Evolutionary conservation across 176 grass and related monocot species (phyloP).

Genomic region (Rhipidocladum racemiflorum): DNA sequence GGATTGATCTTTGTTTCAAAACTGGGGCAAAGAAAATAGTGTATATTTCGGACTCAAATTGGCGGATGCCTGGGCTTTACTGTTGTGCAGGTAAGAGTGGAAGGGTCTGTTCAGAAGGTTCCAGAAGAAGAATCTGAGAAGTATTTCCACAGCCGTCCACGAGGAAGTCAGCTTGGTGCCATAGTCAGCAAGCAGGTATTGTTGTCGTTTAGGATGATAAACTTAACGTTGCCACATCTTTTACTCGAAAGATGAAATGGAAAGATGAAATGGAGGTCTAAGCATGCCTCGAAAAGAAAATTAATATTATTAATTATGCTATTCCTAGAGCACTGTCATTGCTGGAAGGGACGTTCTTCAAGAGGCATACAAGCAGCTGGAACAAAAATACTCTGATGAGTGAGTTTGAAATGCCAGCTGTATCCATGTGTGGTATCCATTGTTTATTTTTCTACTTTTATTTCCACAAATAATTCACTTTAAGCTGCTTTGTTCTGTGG

Average conservation of each 20-base stretch:
- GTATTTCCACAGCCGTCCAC: conserved; percentile 96
- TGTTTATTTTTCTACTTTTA: not conserved
- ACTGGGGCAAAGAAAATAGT: not conserved
- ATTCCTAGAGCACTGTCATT: conserved; percentile 71
- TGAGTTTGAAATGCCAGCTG: conserved; percentile 33
- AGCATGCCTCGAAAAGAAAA: not conserved
- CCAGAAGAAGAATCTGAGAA: conserved; percentile 87
- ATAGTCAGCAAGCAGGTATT: conserved; percentile 90
- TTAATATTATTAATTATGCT: not conserved
- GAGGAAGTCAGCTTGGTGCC: conserved; percentile 94
- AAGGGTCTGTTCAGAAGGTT: conserved; percentile 82
- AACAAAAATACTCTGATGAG: conserved; percentile 83
- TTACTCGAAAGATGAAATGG: conserved; percentile 2
- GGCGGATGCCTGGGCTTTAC: conserved; percentile 13
- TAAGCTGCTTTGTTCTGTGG: not conserved
- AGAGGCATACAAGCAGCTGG: conserved; percentile 70
- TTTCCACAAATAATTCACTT: not conserved
- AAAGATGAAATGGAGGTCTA: not conserved
- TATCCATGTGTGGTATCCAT: not conserved
- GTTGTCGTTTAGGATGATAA: not conserved
- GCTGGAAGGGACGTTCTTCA: conserved; percentile 66
- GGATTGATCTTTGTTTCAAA: not conserved
- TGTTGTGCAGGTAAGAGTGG: conserved; percentile 78
- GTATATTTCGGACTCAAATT: conserved; percentile 5
- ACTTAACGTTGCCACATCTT: not conserved